phyloP scores from a whole-genome alignment of 164 flowering plant species.

The Pachysandra terminalis region DNA sequence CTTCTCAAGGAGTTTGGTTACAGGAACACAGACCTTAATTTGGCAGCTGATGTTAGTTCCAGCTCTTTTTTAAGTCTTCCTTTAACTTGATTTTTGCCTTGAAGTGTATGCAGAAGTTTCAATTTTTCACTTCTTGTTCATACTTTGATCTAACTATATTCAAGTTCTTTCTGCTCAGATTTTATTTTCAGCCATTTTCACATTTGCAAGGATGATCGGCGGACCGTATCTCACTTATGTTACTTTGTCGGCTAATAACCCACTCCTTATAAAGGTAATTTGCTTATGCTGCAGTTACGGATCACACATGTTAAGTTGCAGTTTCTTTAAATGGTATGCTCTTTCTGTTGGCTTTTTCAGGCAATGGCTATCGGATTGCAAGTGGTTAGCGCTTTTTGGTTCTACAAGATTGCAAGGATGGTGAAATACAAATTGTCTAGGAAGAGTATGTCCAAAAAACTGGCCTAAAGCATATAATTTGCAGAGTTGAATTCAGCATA shows the following conservation, averaged over 20 bases:
- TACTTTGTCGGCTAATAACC: constrained; percentile 66
- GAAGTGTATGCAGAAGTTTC: not conserved
- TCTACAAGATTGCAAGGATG: constrained; percentile 87
- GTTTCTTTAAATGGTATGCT: not conserved
- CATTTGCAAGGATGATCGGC: constrained; percentile 67
- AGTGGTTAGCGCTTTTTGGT: constrained; percentile 87
- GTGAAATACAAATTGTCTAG: constrained; percentile 54
- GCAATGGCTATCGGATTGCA: constrained; percentile 81
- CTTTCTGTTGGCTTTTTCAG: constrained; percentile 33
- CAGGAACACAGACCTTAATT: constrained; percentile 74
- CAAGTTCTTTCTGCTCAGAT: constrained; percentile 36
- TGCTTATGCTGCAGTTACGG: no score
- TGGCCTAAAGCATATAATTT: constrained; percentile 3
- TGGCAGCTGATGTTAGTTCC: constrained; percentile 74
- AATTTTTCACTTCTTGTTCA: not conserved
- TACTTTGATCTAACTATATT: not conserved
- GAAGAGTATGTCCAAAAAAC: constrained; percentile 26
- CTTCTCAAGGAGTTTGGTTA: constrained; percentile 87
- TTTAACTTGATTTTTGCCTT: not conserved
- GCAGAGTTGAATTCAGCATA: no score
- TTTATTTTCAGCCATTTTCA: constrained; percentile 60
- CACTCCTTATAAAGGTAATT: constrained; percentile 76
- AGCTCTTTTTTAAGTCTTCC: not conserved
- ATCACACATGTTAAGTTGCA: not conserved
- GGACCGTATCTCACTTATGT: constrained; percentile 74